Conservation (phyloP, 192 early-diverging fungal genomes). For the Backusella sp. region DNA sequence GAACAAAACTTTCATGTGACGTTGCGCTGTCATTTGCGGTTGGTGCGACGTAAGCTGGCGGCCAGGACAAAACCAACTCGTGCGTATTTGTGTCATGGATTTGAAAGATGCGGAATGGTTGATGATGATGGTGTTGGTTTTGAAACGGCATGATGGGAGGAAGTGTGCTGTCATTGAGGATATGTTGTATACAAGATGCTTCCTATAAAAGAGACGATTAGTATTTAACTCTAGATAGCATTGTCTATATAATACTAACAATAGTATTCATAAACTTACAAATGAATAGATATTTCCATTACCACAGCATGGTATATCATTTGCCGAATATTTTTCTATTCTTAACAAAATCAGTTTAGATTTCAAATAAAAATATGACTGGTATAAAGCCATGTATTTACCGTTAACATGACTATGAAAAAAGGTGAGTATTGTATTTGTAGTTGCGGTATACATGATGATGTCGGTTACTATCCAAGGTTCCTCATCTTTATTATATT, state of each 20-base stretch:
- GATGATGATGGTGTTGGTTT: not conserved
- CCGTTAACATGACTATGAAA: slow-evolving; percentile 25
- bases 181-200: not conserved
- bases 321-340: not conserved
- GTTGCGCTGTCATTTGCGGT: not conserved
- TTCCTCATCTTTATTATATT: not conserved
- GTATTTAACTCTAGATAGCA: not conserved
- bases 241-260: not conserved
- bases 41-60: not conserved
- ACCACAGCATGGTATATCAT: slow-evolving; percentile 3
- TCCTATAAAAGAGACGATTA: not conserved
- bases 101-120: slow-evolving; percentile 16
- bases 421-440: slow-evolving; percentile 19
- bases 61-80: slow-evolving; percentile 12
- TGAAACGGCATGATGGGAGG: not conserved
- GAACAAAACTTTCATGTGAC: not conserved
- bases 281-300: slow-evolving; percentile 2
- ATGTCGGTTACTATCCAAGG: slow-evolving; percentile 20
- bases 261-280: not conserved
- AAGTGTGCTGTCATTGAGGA: not conserved
- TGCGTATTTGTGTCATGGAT: slow-evolving; percentile 7
- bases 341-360: not conserved
- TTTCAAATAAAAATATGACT: not conserved
- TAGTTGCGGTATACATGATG: slow-evolving; percentile 21
- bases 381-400: not conserved